Base-by-base conservation (phyloP, 1,284 basidiomycete species). In the Puccinia triticina region DNA sequence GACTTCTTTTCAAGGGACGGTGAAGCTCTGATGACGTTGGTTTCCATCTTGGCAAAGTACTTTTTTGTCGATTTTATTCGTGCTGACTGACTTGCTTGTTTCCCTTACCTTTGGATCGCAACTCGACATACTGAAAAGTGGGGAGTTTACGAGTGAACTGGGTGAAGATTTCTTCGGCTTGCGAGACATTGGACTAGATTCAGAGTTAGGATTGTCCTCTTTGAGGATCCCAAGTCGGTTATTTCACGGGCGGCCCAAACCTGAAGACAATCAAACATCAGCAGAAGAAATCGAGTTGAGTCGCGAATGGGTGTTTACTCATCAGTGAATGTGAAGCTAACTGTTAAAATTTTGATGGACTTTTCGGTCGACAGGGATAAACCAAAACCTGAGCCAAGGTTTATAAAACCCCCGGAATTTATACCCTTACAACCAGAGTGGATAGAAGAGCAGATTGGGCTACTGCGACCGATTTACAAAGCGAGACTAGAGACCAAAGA, bases 151-250 rank as follows among this genome's bases (percentile, higher is more conserved):
- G 0, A 93, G 94, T 78, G 90, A 92, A 32, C 90, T 96, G 23
- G 95, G 95, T 53, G 95, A 97, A 85, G 96, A 98, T 87, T 97
- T 95, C 88, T 91, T 98, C 48, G 96, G 95, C 26, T 89, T 98
- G 43, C 90, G 91, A 78, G 94, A 94, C 86, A 88, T 96, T 61
- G 96, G 96, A 29, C 93, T 98, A 82, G 94, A 95, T 74, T 90
- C 90, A 66, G 96, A 98, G 86, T 89, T 94, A 79, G 94, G 94
- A n/a, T 88, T 96, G 84, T 90, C 91, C n/a, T 43, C 67, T 0
- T 89, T 97, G 74, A 90, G 90, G 16, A 90, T 97, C 26, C 96
- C 96, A 8, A 92, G 92, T 86, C 90, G 90, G 81, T 87, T 98
- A 48, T 90, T 95, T 86, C 92, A 91, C 85, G 91, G 93, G 53